Conservation (phyloP, 2,329 filamentous ascomycete genomes). For the Coccinonectria pachysandricola region DNA sequence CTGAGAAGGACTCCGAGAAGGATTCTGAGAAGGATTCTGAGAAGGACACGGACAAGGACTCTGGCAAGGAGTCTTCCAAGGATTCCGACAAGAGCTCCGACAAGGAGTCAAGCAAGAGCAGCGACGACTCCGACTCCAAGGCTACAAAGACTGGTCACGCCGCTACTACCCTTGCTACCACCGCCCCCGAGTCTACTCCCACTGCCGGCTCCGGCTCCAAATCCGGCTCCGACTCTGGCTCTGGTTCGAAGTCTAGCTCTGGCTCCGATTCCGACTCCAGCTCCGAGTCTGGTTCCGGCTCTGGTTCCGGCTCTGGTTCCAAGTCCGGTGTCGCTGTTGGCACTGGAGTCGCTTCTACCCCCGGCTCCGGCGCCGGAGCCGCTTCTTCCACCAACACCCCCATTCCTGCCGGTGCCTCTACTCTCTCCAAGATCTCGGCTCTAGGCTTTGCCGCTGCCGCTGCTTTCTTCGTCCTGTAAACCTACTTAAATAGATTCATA, state of each 20-base stretch:
- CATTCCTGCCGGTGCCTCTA: constrained; percentile 1
- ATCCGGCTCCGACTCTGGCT: constrained; percentile 6
- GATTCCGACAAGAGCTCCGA: constrained; percentile 19
- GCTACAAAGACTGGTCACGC: constrained; percentile 3
- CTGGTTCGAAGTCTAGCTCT: constrained; percentile 7
- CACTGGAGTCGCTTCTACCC: constrained; percentile 2
- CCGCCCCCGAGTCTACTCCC: constrained; percentile 1
- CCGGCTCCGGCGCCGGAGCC: not conserved
- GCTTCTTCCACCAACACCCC: not conserved
- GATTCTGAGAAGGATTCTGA: too few species aligned
- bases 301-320: constrained; percentile 2
- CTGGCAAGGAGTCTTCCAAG: not conserved
- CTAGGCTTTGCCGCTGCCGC: constrained; percentile 2
- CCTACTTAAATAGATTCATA: not conserved
- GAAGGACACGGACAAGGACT: too few species aligned
- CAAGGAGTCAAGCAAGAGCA: constrained; percentile 9
- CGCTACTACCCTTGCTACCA: constrained; percentile 6
- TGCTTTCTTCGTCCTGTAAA: constrained; percentile 2
- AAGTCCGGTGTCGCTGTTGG: constrained; percentile 1
- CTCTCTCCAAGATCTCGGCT: constrained; percentile 1
- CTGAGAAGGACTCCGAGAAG: constrained; percentile 6
- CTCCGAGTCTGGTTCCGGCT: constrained; percentile 1
- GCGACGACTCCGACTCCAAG: constrained; percentile 7
- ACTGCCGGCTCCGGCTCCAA: constrained; percentile 2
- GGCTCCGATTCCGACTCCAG: constrained; percentile 4